phyloP scores from a whole-genome alignment of 257 asterid species.

The Solanum pennellii region DNA sequence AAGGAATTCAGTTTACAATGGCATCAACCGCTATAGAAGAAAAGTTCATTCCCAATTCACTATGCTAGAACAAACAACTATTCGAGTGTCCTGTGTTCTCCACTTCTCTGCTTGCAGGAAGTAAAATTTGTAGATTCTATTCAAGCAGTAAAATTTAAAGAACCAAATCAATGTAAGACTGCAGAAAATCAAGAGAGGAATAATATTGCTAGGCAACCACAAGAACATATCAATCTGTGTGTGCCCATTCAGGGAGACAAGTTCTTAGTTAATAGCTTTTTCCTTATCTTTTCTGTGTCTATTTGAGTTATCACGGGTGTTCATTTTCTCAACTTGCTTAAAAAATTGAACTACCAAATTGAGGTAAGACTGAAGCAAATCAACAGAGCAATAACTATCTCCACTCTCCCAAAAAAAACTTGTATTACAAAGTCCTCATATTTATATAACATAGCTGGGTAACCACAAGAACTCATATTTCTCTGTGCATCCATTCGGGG shows the following conservation, averaged over 20 bases:
- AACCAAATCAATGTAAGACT: not conserved
- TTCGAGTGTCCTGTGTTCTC: not conserved
- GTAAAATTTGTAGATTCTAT: not conserved
- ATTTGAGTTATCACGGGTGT: not conserved
- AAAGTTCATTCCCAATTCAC: not conserved
- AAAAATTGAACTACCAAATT: not conserved
- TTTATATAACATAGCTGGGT: not conserved
- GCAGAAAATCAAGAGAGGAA: not conserved
- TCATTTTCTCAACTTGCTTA: not conserved
- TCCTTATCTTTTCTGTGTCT: not conserved
- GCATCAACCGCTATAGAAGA: not conserved
- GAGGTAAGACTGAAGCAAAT: not conserved
- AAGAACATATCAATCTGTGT: not conserved
- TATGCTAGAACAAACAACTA: not conserved
- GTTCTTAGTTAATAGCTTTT: not conserved
- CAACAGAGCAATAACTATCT: not conserved
- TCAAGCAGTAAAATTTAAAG: not conserved
- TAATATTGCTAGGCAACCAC: not conserved
- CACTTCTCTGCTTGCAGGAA: not conserved
- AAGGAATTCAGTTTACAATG: not conserved
- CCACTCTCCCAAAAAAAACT: not conserved
- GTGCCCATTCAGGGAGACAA: not conserved
- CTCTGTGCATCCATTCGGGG: not conserved
- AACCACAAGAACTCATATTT: not conserved
- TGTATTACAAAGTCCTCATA: not conserved